These are phyloP conservation scores for Trichoderma breve DNA, from an alignment of 2,329 filamentous ascomycete genomes.

Conservation along the genomic window DNA sequence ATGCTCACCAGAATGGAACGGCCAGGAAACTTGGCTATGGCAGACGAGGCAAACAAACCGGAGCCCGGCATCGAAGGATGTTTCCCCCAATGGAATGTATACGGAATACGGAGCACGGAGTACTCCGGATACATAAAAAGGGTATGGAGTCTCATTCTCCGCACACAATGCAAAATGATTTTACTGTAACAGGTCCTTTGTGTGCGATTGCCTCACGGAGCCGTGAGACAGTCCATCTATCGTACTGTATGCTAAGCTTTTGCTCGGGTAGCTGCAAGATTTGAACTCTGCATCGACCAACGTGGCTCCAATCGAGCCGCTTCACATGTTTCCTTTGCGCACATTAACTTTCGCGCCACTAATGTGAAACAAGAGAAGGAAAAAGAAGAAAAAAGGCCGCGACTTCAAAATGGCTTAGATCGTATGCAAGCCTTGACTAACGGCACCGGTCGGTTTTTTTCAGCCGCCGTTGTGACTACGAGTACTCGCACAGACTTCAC, in stretches of 20 bases:
- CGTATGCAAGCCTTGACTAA: background rate
- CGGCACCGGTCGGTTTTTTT: background rate
- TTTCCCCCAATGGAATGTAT: background rate
- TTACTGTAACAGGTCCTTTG: background rate
- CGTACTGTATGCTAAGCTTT: background rate
- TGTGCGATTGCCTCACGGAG: background rate
- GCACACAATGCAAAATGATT: background rate
- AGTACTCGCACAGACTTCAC: background rate
- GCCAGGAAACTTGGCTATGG: background rate
- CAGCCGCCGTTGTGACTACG: background rate
- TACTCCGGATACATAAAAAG: background rate
- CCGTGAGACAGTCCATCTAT: background rate
- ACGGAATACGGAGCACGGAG: background rate
- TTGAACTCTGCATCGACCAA: background rate
- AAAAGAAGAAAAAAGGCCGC: background rate
- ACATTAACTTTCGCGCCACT: conserved; percentile 5
- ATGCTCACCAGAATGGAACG: conserved; percentile 11
- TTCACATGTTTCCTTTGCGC: background rate
- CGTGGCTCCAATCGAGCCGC: conserved; percentile 7
- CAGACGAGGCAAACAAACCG: background rate
- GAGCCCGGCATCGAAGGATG: background rate
- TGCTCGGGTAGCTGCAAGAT: background rate
- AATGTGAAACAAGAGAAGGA: background rate
- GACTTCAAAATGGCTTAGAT: background rate
- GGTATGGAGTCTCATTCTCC: background rate